These are phyloP conservation scores for Straminergon stramineum DNA, from an alignment of 225 moss, liverwort and hornwort species.

Conservation along the genomic window DNA sequence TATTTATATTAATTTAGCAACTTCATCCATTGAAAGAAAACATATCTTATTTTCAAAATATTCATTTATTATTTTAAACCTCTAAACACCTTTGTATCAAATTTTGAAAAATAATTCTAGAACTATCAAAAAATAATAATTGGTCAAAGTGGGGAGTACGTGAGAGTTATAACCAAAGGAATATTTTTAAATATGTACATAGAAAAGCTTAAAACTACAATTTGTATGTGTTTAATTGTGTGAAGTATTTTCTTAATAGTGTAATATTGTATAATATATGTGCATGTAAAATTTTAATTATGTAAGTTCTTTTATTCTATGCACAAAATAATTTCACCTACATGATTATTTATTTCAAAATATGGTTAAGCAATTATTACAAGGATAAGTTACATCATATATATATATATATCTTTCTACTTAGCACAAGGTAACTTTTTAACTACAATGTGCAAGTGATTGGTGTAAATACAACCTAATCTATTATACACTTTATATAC, in stretches of 20 bases:
- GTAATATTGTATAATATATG: background rate
- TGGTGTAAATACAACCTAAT: background rate
- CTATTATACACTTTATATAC: no score
- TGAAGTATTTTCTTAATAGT: background rate
- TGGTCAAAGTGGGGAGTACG: background rate
- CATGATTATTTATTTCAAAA: background rate
- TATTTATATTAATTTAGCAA: background rate
- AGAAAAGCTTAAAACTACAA: background rate
- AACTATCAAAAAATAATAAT: background rate
- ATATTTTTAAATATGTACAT: background rate
- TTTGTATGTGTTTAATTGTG: background rate
- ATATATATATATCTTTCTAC: background rate
- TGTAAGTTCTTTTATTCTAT: background rate
- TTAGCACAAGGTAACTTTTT: background rate
- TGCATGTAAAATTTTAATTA: background rate
- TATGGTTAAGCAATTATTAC: fast-evolving
- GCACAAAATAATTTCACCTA: background rate
- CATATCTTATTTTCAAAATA: background rate
- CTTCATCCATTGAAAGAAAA: background rate
- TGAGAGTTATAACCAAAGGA: no score
- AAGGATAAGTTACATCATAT: background rate
- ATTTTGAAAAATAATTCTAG: background rate
- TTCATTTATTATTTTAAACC: background rate
- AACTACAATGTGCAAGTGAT: fast-evolving
- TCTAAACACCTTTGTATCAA: background rate